Base-by-base conservation (phyloP, 1,284 basidiomycete species). In the Pseudozyma thailandica region DNA sequence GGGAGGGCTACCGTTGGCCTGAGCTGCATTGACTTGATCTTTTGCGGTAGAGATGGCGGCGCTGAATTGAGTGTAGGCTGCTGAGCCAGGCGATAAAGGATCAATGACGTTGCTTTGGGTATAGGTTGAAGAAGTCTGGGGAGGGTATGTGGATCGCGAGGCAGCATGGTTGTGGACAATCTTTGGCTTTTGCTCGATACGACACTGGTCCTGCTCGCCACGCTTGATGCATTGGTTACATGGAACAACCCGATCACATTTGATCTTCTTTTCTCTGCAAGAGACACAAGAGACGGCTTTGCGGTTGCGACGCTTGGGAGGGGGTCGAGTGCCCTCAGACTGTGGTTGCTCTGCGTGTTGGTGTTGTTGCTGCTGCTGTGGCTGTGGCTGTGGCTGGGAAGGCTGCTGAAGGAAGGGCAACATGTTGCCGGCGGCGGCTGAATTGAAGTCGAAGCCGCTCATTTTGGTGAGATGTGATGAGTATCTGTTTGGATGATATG, bases 171-270 rank as follows among this genome's bases (percentile, higher is more conserved):
- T 52, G 35, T 63, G 59, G 23, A 64, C 26, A 52, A 65, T 49
- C 28, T 68, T 71, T 16, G 69, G 72, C 52, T 72, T 72, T 21
- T 74, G 74, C 35, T 77, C 78, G 48, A 80, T 69, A 27, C 66
- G 66, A 39, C 78, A 80, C 23, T 57, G 61, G 15, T 71, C 58
- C 35, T 65, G 73, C 50, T 80, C 78, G 41, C 77, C 80, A 16
- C 81, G 62, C 50, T 82, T 80, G 65, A 77, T 58, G 55, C 81
- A 82, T 37, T 80, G 80, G 10, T 74, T 70, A 50, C 81, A 82
- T 1, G 81, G 81, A 7, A 77, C 71, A 13, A 72, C 68, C 4
- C 81, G 72, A 42, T 77, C 72, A 35, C 80, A 82, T 37, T 80
- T 79, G 62, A 82, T 79, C 59, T 82, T 82, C 39, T 80, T 72